Evolutionary conservation across 2,329 filamentous ascomycete species (phyloP).

Genomic region (Monosporascus sp.): DNA sequence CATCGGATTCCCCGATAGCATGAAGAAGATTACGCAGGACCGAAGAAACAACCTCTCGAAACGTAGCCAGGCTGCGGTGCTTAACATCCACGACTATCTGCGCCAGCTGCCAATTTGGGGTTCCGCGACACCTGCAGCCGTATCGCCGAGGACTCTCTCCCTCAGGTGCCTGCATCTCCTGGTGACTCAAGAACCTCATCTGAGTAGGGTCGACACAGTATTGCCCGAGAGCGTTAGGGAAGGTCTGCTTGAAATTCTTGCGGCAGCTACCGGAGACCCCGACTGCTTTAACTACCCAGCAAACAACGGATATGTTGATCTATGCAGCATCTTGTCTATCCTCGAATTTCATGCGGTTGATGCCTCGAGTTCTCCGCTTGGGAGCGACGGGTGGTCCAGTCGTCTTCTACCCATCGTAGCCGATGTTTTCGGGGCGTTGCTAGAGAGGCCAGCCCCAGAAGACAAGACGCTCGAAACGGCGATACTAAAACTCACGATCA

Average conservation of each 20-base stretch:
- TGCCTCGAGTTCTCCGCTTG: conserved; percentile 35
- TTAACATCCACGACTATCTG: conserved; percentile 48
- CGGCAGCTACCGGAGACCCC: conserved; percentile 25
- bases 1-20: conserved; percentile 47
- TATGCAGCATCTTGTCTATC: conserved; percentile 40
- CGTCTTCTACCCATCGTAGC: conserved; percentile 48
- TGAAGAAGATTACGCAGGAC: conserved; percentile 57
- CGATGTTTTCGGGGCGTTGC: conserved; percentile 36
- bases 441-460: conserved; percentile 28
- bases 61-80: conserved; percentile 51
- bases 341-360: conserved; percentile 50
- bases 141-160: conserved; percentile 60
- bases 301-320: conserved; percentile 26
- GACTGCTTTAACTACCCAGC: conserved; percentile 32
- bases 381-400: conserved; percentile 39
- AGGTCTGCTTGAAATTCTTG: conserved; percentile 42
- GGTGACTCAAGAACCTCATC: conserved; percentile 43
- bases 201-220: conserved; percentile 42
- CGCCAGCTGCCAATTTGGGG: conserved; percentile 56
- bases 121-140: conserved; percentile 36
- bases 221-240: conserved; percentile 43
- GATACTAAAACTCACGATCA: conserved; percentile 68
- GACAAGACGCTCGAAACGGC: conserved; percentile 39
- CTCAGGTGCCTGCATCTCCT: conserved; percentile 59
- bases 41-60: conserved; percentile 65